These are phyloP conservation scores for Penicillium brevicompactum DNA, from an alignment of 2,329 filamentous ascomycete species.

Conservation along the genomic window DNA sequence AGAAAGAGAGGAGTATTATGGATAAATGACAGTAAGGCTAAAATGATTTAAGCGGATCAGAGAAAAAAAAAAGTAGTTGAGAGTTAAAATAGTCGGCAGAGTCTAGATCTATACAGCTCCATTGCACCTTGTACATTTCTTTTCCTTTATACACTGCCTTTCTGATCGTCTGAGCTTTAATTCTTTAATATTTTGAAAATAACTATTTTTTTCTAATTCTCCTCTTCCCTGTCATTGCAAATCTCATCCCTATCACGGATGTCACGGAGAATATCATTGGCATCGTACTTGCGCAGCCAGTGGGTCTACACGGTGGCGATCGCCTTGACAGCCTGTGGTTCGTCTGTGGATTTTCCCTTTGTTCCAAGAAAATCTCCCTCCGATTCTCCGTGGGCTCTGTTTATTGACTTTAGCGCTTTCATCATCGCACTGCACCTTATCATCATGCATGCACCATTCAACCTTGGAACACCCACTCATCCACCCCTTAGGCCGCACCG, in stretches of 20 bases:
- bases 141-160: too few species aligned
- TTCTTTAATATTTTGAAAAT: too few species aligned
- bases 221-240: too few species aligned
- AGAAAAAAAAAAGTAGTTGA: too few species aligned
- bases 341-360: background rate
- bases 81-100: too few species aligned
- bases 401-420: background rate
- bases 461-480: too few species aligned
- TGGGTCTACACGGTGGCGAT: conserved; percentile 18
- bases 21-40: too few species aligned
- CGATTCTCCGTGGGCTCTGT: background rate
- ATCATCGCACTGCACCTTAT: background rate
- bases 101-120: too few species aligned
- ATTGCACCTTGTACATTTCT: too few species aligned
- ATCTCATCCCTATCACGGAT: background rate
- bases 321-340: conserved; percentile 1
- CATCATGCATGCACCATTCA: background rate
- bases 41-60: too few species aligned
- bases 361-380: background rate
- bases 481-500: conserved; percentile 1
- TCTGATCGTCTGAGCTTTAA: too few species aligned
- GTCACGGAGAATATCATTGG: background rate
- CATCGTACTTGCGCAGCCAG: conserved; percentile 6
- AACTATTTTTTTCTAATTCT: background rate
- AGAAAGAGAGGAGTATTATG: too few species aligned